These are phyloP conservation scores for Dothideomycetes sp. DNA, from an alignment of 2,329 filamentous ascomycete genomes.

Conservation along the genomic window DNA sequence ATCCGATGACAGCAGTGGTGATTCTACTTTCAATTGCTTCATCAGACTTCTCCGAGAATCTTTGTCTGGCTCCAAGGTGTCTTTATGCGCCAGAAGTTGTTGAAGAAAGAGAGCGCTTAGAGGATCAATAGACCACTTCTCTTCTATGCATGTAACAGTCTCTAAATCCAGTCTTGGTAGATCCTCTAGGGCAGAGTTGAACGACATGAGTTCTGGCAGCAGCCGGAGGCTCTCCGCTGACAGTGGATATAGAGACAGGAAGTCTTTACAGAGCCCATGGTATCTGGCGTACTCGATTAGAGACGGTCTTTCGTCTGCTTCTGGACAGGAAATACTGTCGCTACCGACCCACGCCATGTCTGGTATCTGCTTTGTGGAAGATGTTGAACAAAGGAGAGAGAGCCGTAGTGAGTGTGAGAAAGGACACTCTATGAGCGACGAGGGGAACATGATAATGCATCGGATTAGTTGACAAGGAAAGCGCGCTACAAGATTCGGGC, in stretches of 20 bases:
- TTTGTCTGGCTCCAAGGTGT: neutral
- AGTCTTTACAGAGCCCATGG: conserved; percentile 34
- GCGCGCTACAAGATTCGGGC: no score
- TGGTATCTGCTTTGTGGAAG: no score
- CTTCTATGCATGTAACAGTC: conserved; percentile 25
- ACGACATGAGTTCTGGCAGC: conserved; percentile 12
- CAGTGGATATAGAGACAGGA: conserved; percentile 24
- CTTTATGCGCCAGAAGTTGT: neutral
- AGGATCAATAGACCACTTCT: conserved; percentile 20
- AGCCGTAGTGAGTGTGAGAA: no score
- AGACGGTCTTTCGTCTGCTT: conserved; percentile 25
- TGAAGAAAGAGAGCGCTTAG: conserved; percentile 20
- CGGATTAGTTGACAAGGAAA: no score
- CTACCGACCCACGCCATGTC: no score
- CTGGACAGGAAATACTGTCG: no score
- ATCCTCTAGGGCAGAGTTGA: conserved; percentile 20
- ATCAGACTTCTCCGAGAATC: conserved; percentile 15
- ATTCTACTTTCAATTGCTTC: conserved; percentile 31
- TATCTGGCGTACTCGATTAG: conserved; percentile 41
- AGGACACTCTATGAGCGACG: no score
- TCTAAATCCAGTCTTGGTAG: conserved; percentile 17
- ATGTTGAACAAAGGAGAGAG: no score
- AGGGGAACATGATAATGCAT: no score
- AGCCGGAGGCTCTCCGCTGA: conserved; percentile 14
- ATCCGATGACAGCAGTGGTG: conserved; percentile 34